Evolutionary conservation across 495 filamentous ascomycete genomes (phyloP), one percentile per base, ranked within the genome.

Genomic region (Mytilinidion resinicola): DNA sequence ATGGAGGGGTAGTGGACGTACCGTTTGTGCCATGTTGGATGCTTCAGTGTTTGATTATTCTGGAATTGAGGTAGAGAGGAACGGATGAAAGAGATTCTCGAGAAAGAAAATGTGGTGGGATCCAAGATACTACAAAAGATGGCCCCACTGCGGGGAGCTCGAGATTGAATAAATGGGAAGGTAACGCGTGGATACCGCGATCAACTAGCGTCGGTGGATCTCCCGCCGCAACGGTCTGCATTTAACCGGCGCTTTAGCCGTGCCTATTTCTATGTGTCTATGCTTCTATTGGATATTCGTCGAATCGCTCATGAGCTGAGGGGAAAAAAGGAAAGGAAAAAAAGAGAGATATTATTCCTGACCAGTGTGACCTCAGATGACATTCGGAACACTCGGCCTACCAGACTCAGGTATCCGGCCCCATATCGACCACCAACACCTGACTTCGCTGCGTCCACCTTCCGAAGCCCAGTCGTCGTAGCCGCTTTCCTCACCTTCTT

Each of bases 391-490:
- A 47, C 35, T 35, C 10, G 34, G 43, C 6, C 1, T 57, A 48
- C 20, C 36, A 17, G 34, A 49, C 30, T 20, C n/a, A 19, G 44
- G 43, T 41, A 49, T 59, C 54, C 61, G 65, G 34, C 64, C 69
- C 81, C 82, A 87, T 38, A 84, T 67, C 9, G 77, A 78, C 85
- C 84, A 89, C 85, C 83, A 86, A 67, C 84, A 86, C 35, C 70
- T 74, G 21, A 88, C 83, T 37, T 77, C 78, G 11, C 76, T 67
- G 42, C 73, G 43, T 0, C 68, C 69, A 38, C 70, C 67, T 47
- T 77, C 81, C 86, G 83, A 88, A 38, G 80, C 82, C 87, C 87
- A 90, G 63, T 90, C 87, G 66, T 90, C 87, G 57, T 78, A 78
- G 2, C 86, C 87, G 1, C 70, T 70, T 68, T 90, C 87, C 43